Evolutionary conservation across 148 eudicot genomes (phyloP).

Genomic region (Camellia sinensis): DNA sequence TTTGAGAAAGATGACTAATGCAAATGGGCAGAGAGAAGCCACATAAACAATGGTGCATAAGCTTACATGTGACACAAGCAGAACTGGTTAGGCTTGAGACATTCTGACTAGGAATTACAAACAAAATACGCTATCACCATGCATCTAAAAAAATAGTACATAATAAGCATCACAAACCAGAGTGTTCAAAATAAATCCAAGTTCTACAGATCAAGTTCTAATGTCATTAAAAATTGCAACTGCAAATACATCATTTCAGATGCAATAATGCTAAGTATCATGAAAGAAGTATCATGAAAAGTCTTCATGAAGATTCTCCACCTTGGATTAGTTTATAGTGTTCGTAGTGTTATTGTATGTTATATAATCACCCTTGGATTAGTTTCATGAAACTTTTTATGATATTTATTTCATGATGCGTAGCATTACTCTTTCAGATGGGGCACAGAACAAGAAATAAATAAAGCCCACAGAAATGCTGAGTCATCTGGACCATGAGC

Average conservation of each 20-base stretch:
- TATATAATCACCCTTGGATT: no score
- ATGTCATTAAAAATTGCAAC: not conserved
- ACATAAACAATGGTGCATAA: not conserved
- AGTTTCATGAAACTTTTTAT: no score
- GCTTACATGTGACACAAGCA: not conserved
- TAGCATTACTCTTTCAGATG: no score
- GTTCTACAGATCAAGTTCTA: not conserved
- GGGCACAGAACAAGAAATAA: not conserved
- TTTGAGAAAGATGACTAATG: not conserved
- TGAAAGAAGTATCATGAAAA: no score
- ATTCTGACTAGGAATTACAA: not conserved
- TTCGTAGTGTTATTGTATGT: no score
- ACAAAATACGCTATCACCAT: not conserved
- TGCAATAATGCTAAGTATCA: no score
- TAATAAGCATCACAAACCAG: not conserved
- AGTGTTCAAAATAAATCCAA: not conserved
- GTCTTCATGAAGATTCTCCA: no score
- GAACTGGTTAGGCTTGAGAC: not conserved
- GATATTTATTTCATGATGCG: no score
- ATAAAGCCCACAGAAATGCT: not conserved
- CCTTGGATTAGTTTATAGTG: no score
- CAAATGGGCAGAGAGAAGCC: slow-evolving; percentile 5
- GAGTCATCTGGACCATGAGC: slow-evolving; percentile 19
- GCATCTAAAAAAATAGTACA: not conserved
- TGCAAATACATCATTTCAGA: not conserved